Conservation (phyloP, 2,329 filamentous ascomycete species). For the Botryotinia calthae region DNA sequence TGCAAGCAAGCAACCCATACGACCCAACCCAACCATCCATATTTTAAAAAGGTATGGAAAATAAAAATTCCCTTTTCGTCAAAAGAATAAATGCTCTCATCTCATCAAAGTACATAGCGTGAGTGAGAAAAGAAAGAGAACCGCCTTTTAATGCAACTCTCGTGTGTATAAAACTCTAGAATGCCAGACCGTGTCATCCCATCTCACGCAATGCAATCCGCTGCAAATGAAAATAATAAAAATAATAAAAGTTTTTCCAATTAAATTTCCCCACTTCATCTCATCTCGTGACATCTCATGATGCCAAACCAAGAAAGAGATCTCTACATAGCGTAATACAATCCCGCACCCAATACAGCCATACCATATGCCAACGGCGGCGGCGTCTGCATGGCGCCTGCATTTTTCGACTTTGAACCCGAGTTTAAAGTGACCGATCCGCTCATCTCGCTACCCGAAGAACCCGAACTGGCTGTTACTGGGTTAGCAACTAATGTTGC, state of each 20-base stretch:
- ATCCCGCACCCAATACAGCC: constrained; percentile 30
- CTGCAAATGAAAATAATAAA: background rate
- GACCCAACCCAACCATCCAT: background rate
- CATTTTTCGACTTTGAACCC: constrained; percentile 24
- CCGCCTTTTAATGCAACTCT: background rate
- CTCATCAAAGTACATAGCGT: background rate
- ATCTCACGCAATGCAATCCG: background rate
- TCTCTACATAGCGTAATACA: constrained; percentile 28
- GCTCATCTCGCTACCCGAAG: constrained; percentile 18
- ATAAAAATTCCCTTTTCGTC: background rate
- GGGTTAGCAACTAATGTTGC: constrained; percentile 51
- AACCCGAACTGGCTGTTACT: constrained; percentile 46
- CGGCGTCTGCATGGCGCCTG: constrained; percentile 21
- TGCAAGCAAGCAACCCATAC: background rate
- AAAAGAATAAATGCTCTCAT: background rate
- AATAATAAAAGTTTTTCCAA: background rate
- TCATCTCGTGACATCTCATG: background rate
- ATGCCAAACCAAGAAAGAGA: constrained; percentile 11
- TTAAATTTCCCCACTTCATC: background rate
- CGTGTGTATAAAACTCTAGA: background rate
- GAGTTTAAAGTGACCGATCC: constrained; percentile 24
- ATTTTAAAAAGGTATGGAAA: background rate
- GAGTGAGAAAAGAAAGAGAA: background rate
- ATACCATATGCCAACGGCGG: constrained; percentile 27
- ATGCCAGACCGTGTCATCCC: background rate